phyloP scores from a whole-genome alignment of 2,329 filamentous ascomycete species.

The Ambrosiella xylebori region DNA sequence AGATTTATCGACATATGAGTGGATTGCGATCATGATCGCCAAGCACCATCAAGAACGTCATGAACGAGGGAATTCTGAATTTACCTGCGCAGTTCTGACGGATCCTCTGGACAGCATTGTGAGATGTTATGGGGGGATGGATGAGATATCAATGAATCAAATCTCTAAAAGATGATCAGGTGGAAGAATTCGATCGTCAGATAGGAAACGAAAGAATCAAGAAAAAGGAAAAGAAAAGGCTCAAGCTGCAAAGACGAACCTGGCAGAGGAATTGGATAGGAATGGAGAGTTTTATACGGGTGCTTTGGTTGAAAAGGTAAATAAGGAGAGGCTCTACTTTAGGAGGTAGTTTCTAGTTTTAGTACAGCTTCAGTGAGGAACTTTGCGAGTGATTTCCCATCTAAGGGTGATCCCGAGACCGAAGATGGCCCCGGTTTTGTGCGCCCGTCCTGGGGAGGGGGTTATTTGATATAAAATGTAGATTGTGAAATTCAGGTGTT shows the following conservation, averaged over 20 bases:
- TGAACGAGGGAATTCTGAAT: slow-evolving; percentile 16
- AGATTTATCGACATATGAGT: too few species aligned
- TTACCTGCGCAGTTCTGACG: slow-evolving; percentile 39
- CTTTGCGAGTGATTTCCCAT: neutral
- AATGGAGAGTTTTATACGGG: neutral
- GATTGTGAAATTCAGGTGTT: too few species aligned
- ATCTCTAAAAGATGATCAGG: slow-evolving; percentile 2
- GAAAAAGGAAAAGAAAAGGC: slow-evolving; percentile 3
- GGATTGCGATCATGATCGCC: slow-evolving; percentile 1
- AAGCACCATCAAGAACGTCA: neutral
- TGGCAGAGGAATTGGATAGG: slow-evolving; percentile 4
- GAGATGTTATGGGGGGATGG: slow-evolving; percentile 13
- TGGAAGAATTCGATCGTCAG: neutral
- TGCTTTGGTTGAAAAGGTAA: neutral
- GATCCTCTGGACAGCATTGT: slow-evolving; percentile 44
- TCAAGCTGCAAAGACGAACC: slow-evolving; percentile 2
- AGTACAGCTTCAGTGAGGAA: neutral
- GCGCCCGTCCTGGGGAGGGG: too few species aligned
- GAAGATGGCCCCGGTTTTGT: neutral
- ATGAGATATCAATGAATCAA: slow-evolving; percentile 9
- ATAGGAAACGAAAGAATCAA: slow-evolving; percentile 1
- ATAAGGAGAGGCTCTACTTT: neutral
- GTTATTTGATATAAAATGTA: too few species aligned
- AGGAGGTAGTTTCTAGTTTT: neutral
- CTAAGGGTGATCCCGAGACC: neutral